phyloP scores from a whole-genome alignment of 2,329 filamentous ascomycete species.

The Clonostachys sp. region DNA sequence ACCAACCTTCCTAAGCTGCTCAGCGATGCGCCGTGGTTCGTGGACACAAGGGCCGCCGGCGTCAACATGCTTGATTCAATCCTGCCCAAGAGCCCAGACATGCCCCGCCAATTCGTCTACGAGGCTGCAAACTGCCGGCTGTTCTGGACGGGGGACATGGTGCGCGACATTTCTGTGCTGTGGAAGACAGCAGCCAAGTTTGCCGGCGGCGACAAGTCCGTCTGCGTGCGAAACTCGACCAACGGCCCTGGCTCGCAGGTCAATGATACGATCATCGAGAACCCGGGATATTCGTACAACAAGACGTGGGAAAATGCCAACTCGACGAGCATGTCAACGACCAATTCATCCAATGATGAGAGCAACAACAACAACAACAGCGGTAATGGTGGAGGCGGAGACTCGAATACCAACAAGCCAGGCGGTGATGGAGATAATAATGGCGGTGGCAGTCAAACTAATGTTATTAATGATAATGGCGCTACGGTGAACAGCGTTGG shows the following conservation, averaged over 20 bases:
- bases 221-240: not conserved
- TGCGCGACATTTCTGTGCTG: not conserved
- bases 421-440: too few species aligned
- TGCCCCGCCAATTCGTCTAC: conserved; percentile 1
- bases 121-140: conserved; percentile 1
- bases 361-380: not conserved
- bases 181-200: not conserved
- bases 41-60: not conserved
- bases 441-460: too few species aligned
- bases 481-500: too few species aligned
- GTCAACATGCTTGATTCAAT: not conserved
- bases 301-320: not conserved
- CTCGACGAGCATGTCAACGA: not conserved
- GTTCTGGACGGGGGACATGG: not conserved
- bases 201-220: not conserved
- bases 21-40: not conserved
- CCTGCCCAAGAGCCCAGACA: not conserved
- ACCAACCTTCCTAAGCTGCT: not conserved
- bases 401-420: too few species aligned
- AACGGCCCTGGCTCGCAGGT: not conserved
- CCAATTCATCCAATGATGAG: not conserved
- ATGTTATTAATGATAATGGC: too few species aligned
- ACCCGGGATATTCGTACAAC: not conserved
- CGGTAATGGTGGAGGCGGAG: too few species aligned
- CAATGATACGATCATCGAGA: not conserved